Evolutionary conservation across 2,329 filamentous ascomycete genomes (phyloP).

Genomic region (Scortechinia acanthostroma): DNA sequence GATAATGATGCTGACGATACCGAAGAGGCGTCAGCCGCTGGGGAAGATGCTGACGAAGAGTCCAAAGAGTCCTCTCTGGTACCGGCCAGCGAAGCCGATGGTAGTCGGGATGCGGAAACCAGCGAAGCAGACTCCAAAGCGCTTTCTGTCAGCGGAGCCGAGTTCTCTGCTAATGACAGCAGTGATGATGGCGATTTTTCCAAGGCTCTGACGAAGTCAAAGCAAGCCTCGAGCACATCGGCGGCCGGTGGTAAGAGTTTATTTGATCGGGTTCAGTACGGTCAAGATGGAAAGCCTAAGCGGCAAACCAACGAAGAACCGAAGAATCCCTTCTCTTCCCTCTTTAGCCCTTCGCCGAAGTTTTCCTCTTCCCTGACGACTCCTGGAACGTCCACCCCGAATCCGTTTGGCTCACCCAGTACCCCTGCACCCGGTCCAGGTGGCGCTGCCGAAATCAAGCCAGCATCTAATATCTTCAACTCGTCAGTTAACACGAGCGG

Average conservation of each 20-base stretch:
- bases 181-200: background rate
- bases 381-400: background rate
- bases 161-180: too few species aligned
- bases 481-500: background rate
- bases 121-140: too few species aligned
- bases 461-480: too few species aligned
- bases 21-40: slow-evolving; percentile 13
- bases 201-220: background rate
- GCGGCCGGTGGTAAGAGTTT: background rate
- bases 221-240: background rate
- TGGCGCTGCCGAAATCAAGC: too few species aligned
- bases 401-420: background rate
- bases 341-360: background rate
- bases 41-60: slow-evolving; percentile 8
- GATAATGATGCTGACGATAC: slow-evolving; percentile 15
- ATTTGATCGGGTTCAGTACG: background rate
- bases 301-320: too few species aligned
- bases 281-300: background rate
- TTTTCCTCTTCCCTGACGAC: background rate
- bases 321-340: background rate
- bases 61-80: too few species aligned
- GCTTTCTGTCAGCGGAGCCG: too few species aligned
- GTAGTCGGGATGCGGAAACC: too few species aligned
- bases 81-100: too few species aligned
- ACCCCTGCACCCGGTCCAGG: too few species aligned